Evolutionary conservation across 2,329 filamentous ascomycete species (phyloP).

Genomic region (Orbilia ellipsospora): DNA sequence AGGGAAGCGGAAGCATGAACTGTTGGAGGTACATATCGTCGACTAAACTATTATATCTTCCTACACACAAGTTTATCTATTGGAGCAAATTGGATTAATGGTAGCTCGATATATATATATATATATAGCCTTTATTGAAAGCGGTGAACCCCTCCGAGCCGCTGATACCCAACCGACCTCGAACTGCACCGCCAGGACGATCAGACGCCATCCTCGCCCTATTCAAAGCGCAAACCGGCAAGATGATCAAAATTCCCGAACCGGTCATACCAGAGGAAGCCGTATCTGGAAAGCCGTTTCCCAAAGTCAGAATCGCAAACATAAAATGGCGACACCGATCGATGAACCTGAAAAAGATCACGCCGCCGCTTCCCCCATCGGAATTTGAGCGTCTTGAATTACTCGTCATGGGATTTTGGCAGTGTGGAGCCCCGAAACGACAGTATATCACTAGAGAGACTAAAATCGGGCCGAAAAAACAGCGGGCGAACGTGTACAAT

Average conservation of each 20-base stretch:
- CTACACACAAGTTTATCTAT: background rate
- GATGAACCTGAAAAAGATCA: constrained; percentile 47
- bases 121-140: constrained; percentile 20
- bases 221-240: constrained; percentile 53
- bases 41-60: no score
- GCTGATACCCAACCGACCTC: constrained; percentile 53
- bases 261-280: constrained; percentile 57
- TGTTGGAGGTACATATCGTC: constrained; percentile 54
- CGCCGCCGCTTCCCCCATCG: constrained; percentile 51
- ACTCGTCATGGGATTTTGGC: constrained; percentile 54
- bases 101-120: background rate
- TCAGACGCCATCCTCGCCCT: constrained; percentile 53
- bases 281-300: constrained; percentile 55
- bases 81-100: background rate
- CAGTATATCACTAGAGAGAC: constrained; percentile 43
- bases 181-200: constrained; percentile 51
- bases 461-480: constrained; percentile 29
- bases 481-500: constrained; percentile 51
- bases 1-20: constrained; percentile 56
- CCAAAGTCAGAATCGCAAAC: constrained; percentile 55
- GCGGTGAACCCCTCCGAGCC: constrained; percentile 53
- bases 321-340: constrained; percentile 56
- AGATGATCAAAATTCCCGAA: constrained; percentile 41
- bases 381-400: constrained; percentile 55
- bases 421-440: constrained; percentile 54